Conservation (phyloP, 2,329 filamentous ascomycete species). For the Monilinia fructigena region DNA sequence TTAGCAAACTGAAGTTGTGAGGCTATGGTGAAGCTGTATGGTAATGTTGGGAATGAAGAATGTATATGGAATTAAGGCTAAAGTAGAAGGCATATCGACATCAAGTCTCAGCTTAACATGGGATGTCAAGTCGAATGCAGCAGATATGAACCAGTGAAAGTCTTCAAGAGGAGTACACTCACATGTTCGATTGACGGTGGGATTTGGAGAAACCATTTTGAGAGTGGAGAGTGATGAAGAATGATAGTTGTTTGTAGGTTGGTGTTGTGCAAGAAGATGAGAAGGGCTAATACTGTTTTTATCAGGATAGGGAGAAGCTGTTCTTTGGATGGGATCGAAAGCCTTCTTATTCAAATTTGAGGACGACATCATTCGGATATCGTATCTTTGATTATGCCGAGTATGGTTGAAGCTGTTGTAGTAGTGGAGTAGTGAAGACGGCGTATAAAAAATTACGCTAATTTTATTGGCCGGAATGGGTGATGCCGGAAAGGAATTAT, state of each 20-base stretch:
- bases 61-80: not conserved
- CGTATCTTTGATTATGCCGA: constrained; percentile 20
- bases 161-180: constrained; percentile 41
- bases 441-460: constrained; percentile 19
- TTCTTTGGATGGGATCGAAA: constrained; percentile 34
- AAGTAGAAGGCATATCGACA: not conserved
- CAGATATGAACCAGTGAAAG: not conserved
- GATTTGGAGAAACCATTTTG: constrained; percentile 27
- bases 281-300: constrained; percentile 35
- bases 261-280: constrained; percentile 31
- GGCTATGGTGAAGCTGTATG: constrained; percentile 50
- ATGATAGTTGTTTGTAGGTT: constrained; percentile 32
- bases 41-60: not conserved
- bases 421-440: constrained; percentile 23
- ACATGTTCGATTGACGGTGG: constrained; percentile 55
- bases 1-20: constrained; percentile 16
- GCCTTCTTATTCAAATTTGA: constrained; percentile 23
- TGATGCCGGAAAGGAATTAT: constrained; percentile 19
- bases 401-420: constrained; percentile 13
- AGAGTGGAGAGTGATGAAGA: constrained; percentile 37
- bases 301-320: constrained; percentile 38
- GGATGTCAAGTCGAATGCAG: not conserved
- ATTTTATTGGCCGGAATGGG: constrained; percentile 24
- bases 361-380: constrained; percentile 18
- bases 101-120: not conserved